These are phyloP conservation scores for Dujonia santamariae DNA, from an alignment of 1,139 yeast genomes.

Conservation along the genomic window DNA sequence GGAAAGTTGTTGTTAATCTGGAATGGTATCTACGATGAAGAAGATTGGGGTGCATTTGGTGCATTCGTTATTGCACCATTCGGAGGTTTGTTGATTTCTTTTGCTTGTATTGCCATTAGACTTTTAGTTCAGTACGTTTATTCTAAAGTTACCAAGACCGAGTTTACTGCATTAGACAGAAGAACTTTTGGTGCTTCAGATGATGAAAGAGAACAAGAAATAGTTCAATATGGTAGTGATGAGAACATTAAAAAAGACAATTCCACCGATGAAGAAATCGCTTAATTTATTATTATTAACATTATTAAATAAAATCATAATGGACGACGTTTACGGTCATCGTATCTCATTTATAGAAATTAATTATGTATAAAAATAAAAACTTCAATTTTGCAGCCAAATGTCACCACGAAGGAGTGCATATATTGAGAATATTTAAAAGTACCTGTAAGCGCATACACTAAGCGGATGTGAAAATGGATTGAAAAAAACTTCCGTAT, in stretches of 20 bases:
- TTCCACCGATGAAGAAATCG: constrained; percentile 2
- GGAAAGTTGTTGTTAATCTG: constrained; percentile 67
- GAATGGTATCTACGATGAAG: constrained; percentile 72
- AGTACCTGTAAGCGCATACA: no score
- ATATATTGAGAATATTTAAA: no score
- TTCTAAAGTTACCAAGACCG: constrained; percentile 36
- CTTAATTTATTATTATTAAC: no score
- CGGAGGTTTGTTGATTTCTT: constrained; percentile 66
- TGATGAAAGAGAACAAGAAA: no score
- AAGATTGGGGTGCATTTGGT: constrained; percentile 94
- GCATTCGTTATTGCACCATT: constrained; percentile 91
- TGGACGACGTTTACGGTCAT: no score
- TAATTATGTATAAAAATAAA: no score
- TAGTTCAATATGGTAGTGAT: constrained; percentile 12
- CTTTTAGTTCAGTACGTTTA: constrained; percentile 32
- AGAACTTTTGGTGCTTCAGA: constrained; percentile 24
- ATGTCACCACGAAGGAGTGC: no score
- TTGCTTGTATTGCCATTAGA: constrained; percentile 52
- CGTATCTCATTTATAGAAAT: no score
- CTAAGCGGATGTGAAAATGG: no score
- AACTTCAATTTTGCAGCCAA: no score
- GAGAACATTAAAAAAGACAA: constrained; percentile 13
- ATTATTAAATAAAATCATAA: no score
- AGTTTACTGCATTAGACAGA: constrained; percentile 57
- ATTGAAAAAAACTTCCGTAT: no score